Evolutionary conservation across 140 eudicot genomes (phyloP).

Genomic region (Ambrosia hybrid): DNA sequence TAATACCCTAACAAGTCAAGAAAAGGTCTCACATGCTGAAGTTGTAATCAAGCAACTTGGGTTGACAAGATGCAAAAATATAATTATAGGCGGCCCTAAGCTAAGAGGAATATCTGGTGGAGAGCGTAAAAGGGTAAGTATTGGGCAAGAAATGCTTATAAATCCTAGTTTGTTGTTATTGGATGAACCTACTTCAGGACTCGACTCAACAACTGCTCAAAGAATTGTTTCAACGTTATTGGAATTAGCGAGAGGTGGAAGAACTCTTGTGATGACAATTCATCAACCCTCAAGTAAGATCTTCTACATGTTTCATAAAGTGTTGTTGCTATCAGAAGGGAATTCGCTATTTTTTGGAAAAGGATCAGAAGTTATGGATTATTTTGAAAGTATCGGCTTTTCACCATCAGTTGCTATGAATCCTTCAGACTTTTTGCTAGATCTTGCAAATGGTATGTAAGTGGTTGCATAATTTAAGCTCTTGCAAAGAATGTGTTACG

Average conservation of each 20-base stretch:
- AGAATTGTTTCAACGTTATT: slow-evolving; percentile 55
- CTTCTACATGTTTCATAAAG: slow-evolving; percentile 82
- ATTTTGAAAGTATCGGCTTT: slow-evolving; percentile 59
- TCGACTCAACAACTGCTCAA: slow-evolving; percentile 83
- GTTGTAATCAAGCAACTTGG: slow-evolving; percentile 60
- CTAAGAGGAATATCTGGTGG: slow-evolving; percentile 83
- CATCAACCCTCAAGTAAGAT: slow-evolving; percentile 92
- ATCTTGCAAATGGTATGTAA: slow-evolving; percentile 76
- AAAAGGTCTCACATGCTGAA: slow-evolving; percentile 55
- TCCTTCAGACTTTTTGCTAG: slow-evolving; percentile 77
- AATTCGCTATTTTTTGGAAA: slow-evolving; percentile 64
- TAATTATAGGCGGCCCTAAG: slow-evolving; percentile 56
- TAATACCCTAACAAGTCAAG: slow-evolving; percentile 29
- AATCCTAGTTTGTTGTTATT: slow-evolving; percentile 72
- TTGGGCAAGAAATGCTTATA: slow-evolving; percentile 82
- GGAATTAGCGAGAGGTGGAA: slow-evolving; percentile 66
- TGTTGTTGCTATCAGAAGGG: slow-evolving; percentile 68
- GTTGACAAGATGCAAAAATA: slow-evolving; percentile 59
- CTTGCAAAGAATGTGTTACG: neutral
- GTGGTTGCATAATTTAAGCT: neutral
- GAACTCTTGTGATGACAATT: slow-evolving; percentile 78
- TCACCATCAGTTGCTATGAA: slow-evolving; percentile 72
- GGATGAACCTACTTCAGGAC: slow-evolving; percentile 89
- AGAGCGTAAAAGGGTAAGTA: slow-evolving; percentile 78
- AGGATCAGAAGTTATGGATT: slow-evolving; percentile 51